Evolutionary conservation across 352 stramenopile genomes (phyloP).

Genomic region (Lagenidium giganteum): DNA sequence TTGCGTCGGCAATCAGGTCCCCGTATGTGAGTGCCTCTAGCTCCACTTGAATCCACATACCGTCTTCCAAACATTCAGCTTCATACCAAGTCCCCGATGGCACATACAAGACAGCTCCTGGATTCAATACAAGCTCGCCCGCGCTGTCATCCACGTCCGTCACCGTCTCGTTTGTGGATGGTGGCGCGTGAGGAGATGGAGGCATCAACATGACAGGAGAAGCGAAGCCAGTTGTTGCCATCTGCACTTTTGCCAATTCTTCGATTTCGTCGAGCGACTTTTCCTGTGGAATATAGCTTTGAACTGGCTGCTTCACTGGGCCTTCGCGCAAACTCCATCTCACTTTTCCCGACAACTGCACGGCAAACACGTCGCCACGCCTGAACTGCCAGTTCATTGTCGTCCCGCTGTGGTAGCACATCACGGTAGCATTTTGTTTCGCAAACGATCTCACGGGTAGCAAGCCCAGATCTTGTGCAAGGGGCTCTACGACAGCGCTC

Average conservation of each 20-base stretch:
- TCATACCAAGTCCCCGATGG: slow-evolving; percentile 46
- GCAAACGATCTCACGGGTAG: slow-evolving; percentile 1
- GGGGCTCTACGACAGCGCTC: slow-evolving; percentile 1
- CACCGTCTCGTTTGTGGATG: background rate
- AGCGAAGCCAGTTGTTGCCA: background rate
- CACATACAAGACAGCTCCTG: slow-evolving; percentile 49
- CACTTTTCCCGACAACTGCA: slow-evolving; percentile 28
- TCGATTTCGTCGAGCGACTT: slow-evolving; percentile 9
- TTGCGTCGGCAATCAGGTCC: slow-evolving; percentile 16
- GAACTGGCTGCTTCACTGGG: slow-evolving; percentile 17
- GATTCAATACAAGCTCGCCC: slow-evolving; percentile 9
- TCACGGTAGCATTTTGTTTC: slow-evolving; percentile 10
- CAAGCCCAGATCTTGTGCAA: slow-evolving; percentile 6
- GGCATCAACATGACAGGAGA: slow-evolving; percentile 1
- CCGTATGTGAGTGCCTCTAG: slow-evolving; percentile 19
- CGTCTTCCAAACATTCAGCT: slow-evolving; percentile 11
- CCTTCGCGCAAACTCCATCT: slow-evolving; percentile 22
- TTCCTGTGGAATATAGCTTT: slow-evolving; percentile 19
- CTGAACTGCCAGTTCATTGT: slow-evolving; percentile 41
- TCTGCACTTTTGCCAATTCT: slow-evolving; percentile 16
- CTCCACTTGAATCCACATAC: slow-evolving; percentile 42
- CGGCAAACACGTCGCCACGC: slow-evolving; percentile 27
- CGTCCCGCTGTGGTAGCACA: slow-evolving; percentile 3
- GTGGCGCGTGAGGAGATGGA: slow-evolving; percentile 1
- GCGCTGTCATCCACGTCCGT: slow-evolving; percentile 3